Base-by-base conservation (phyloP, 2,329 filamentous ascomycete genomes). In the Cladosporium colombiae region DNA sequence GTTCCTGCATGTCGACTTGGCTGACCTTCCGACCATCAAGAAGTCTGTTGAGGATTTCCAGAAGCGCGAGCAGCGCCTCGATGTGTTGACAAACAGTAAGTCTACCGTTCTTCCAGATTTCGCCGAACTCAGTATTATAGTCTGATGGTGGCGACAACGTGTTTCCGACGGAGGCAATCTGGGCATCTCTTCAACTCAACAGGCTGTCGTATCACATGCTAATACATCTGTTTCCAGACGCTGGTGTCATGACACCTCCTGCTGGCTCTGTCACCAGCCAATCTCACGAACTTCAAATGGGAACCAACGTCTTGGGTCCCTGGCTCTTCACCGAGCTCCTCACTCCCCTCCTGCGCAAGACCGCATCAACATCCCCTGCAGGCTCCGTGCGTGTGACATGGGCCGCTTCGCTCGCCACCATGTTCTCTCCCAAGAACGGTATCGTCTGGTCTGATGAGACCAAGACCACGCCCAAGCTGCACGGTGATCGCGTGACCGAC, bases 1-100 rank as follows among this genome's bases (percentile, higher is more conserved):
- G 40, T 82, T 81, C 64, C 72, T 85, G 18, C 70, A 76, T n/a
- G 74, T 86, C 4, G 83, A 86, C 66, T 72, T 80, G 0, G 69
- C 70, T 25, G 76, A 79, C 65, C 71, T 79, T 31, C 59, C 70
- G 3, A 73, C 72, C n/a, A 74, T 76, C 74, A 80, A 70, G 68
- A 65, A 63, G 11, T 70, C 74, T 1, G 79, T 71, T 5, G 68
- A 77, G 13, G 71, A 71, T 4, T 81, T 82, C 67, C 64, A 72
- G 25, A 53, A 68, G 5, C 70, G 73, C 58, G 78, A 81, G 64
- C 70, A 70, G 23, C 71, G 75, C 14, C 75, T 82, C 11, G 78
- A 82, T 68, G 74, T 81, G 25, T 71, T 81, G 29, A 76, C 73
- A 52, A 79, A 81, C 70, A 81, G 70, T 77, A 56, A n/a, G 64